Evolutionary conservation across 2,329 filamentous ascomycete genomes (phyloP), one percentile per base, ranked within the genome.

Genomic region (Cryphonectria nitschkei): DNA sequence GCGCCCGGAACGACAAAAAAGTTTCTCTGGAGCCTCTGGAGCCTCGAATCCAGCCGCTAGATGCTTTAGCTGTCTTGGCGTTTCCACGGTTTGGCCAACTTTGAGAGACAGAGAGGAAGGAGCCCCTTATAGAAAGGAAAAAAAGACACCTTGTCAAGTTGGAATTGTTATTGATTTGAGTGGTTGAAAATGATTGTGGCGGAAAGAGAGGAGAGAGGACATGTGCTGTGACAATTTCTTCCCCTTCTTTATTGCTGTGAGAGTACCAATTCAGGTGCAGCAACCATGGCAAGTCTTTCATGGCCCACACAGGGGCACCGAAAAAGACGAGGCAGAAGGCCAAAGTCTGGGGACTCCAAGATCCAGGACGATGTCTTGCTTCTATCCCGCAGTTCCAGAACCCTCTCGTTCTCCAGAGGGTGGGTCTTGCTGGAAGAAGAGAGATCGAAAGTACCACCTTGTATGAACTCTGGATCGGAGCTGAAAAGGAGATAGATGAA

Each of bases 341-440:
- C 6, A 50, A 56, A 66, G 34, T 56, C 64, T 9, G 64, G 64
- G 64, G 64, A 66, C 46, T 46, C 46, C 64, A 66, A 66, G 46
- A 66, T 66, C 34, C 64, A 43, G 7, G 43, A 65, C n/a, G 32
- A 37, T 37, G 6, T 37, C 14, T 37, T 39, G 58, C 34, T 56
- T n/a, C 22, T 43, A 16, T 32, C 39, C 43, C 46, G n/a, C 29
- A 34, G 70, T 69, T 67, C 64, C 56, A 65, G 65, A 67, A 67
- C 61, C 67, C 41, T 64, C 67, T 69, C 22, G 6, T 50, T 71
- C 70, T 65, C 70, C 70, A 60, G 68, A 70, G 67, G 43, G 63
- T 37, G 39, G 61, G 61, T 14, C n/a, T 39, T 39, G 26, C 43
- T 52, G 46, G 1, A 46, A 46, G 43, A 16, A 46, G 19, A 22